Evolutionary conservation across 352 stramenopile genomes (phyloP).

Genomic region (Phytopythium mirpurense): DNA sequence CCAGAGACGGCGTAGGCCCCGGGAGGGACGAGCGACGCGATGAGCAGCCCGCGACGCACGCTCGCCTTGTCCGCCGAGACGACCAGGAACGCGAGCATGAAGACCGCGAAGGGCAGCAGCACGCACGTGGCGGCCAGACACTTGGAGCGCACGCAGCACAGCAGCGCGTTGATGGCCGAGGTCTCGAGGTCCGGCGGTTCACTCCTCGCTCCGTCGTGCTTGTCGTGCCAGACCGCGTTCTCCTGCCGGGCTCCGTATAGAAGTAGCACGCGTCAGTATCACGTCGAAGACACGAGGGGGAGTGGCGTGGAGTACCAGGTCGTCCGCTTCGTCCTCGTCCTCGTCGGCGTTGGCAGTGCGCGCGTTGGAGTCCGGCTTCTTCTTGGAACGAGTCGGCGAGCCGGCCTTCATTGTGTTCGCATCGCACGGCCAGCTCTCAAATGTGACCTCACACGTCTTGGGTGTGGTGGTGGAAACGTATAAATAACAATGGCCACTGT

Average conservation of each 20-base stretch:
- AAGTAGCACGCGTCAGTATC: not conserved
- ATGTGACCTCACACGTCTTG: too few relatives aligned
- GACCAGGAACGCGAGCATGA: slow-evolving; percentile 45
- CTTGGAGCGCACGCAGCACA: slow-evolving; percentile 64
- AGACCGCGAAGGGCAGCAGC: slow-evolving; percentile 39
- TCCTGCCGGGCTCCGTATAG: slow-evolving; percentile 18
- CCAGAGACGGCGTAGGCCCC: slow-evolving; percentile 30
- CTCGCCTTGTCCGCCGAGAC: slow-evolving; percentile 16
- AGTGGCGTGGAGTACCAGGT: not conserved
- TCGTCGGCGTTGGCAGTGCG: not conserved
- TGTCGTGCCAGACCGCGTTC: slow-evolving; percentile 62
- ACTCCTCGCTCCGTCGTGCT: slow-evolving; percentile 12
- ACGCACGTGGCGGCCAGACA: slow-evolving; percentile 54
- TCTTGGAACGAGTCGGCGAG: not conserved
- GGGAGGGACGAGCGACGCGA: slow-evolving; percentile 36
- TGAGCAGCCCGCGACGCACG: slow-evolving; percentile 31
- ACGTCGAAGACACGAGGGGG: not conserved
- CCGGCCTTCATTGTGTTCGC: not conserved
- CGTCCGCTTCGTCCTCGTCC: not conserved
- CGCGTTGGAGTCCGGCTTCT: slow-evolving; percentile 1
- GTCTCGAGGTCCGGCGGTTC: slow-evolving; percentile 26
- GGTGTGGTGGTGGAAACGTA: too few relatives aligned
- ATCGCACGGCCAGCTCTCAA: not conserved
- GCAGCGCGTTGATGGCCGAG: slow-evolving; percentile 33
- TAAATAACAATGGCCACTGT: too few relatives aligned